phyloP scores from a whole-genome alignment of 202 grass and related monocot species.

The Cymbopogon flexuosus region DNA sequence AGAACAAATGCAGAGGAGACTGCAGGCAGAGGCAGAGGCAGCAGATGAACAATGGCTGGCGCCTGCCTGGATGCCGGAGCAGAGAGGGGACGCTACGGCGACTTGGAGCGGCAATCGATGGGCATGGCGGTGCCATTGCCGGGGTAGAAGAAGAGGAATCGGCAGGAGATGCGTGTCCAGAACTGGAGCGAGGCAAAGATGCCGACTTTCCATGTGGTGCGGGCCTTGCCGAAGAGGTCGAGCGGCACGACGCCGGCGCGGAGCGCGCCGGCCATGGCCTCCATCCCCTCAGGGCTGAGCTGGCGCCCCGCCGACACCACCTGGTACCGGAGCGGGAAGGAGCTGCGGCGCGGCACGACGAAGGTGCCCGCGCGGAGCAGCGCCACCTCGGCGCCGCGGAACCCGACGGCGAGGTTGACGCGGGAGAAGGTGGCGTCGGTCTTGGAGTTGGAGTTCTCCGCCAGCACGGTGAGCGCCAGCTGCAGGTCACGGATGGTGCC shows the following conservation, averaged over 20 bases:
- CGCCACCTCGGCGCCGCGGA: slow-evolving; percentile 57
- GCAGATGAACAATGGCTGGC: background rate
- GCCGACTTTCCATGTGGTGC: slow-evolving; percentile 58
- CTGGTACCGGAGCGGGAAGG: slow-evolving; percentile 41
- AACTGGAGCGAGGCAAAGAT: slow-evolving; percentile 63
- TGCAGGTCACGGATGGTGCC: slow-evolving; percentile 41
- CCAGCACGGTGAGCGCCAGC: slow-evolving; percentile 39
- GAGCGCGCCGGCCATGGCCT: slow-evolving; percentile 45
- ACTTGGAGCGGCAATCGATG: slow-evolving; percentile 52
- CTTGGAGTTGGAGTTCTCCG: slow-evolving; percentile 72
- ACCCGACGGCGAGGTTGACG: slow-evolving; percentile 46
- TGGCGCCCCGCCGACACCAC: slow-evolving; percentile 22
- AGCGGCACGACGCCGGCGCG: slow-evolving; percentile 47
- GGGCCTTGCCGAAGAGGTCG: slow-evolving; percentile 57
- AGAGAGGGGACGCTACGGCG: slow-evolving; percentile 22
- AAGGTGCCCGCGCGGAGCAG: slow-evolving; percentile 42
- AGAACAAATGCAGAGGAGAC: background rate
- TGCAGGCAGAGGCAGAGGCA: background rate
- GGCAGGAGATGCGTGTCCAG: slow-evolving; percentile 68
- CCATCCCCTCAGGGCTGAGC: slow-evolving; percentile 42
- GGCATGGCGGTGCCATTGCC: slow-evolving; percentile 52
- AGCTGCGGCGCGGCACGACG: slow-evolving; percentile 46
- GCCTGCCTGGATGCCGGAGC: background rate
- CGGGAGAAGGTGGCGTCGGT: slow-evolving; percentile 57
- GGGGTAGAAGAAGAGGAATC: slow-evolving; percentile 49